Evolutionary conservation across 169 alveolate species (phyloP).

Genomic region (Eimeria necatrix): DNA sequence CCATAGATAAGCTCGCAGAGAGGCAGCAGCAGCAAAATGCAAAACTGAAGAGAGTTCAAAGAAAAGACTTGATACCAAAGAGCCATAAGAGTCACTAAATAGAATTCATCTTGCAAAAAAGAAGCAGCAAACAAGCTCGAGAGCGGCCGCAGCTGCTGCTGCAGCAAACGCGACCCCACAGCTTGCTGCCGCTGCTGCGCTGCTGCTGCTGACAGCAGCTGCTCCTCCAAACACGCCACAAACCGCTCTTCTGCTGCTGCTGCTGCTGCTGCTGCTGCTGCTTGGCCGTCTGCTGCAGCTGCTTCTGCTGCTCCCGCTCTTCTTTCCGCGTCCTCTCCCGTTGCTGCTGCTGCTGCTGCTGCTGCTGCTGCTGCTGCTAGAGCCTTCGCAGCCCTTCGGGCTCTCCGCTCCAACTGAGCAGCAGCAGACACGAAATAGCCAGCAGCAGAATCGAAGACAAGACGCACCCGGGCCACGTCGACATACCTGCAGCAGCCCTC

Average conservation of each 20-base stretch:
- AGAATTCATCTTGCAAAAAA: constrained; percentile 7
- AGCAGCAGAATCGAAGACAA: no score
- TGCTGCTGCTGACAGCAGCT: not conserved
- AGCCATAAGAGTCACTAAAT: not conserved
- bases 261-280: constrained; percentile 62
- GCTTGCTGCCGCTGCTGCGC: constrained; percentile 4
- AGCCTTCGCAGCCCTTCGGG: constrained; percentile 40
- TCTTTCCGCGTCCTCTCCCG: not conserved
- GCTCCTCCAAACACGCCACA: no score
- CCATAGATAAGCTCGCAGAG: constrained; percentile 8
- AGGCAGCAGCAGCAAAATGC: constrained; percentile 36
- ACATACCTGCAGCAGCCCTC: no score
- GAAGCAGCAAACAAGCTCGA: not conserved
- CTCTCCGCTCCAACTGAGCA: constrained; percentile 6
- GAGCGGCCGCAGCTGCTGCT: not conserved
- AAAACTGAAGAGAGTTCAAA: not conserved
- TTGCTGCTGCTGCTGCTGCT: constrained; percentile 51
- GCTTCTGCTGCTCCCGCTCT: constrained; percentile 58
- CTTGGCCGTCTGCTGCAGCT: not conserved
- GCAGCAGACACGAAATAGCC: not conserved
- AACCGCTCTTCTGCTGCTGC: not conserved
- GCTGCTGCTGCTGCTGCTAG: constrained; percentile 49
- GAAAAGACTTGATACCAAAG: constrained; percentile 36
- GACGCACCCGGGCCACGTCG: no score
- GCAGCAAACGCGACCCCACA: not conserved